These are phyloP conservation scores for Xylariomycetidae sp. DNA, from an alignment of 2,329 filamentous ascomycete genomes.

Conservation along the genomic window DNA sequence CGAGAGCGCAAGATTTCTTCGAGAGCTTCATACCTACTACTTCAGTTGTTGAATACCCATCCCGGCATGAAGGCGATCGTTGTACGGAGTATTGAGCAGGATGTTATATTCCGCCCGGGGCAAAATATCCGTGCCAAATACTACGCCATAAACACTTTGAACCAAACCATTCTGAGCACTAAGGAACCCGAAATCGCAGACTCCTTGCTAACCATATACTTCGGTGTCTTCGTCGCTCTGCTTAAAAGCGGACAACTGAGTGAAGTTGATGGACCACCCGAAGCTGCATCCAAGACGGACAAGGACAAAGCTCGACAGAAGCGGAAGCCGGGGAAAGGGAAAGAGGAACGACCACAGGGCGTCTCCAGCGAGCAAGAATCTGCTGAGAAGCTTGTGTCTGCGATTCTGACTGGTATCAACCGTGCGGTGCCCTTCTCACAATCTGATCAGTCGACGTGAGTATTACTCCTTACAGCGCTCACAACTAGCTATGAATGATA, in stretches of 20 bases:
- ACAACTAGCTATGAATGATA: constrained; percentile 9
- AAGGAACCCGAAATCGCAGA: constrained; percentile 80
- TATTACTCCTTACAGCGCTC: constrained; percentile 8
- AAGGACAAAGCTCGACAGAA: constrained; percentile 44
- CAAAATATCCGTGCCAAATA: constrained; percentile 89
- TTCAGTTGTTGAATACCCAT: constrained; percentile 84
- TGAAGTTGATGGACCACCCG: constrained; percentile 33
- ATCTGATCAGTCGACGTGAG: constrained; percentile 69
- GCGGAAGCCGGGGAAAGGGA: constrained; percentile 38
- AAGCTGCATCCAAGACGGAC: constrained; percentile 29
- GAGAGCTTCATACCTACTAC: constrained; percentile 83
- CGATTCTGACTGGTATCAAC: constrained; percentile 90
- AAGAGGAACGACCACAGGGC: constrained; percentile 29
- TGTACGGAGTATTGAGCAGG: constrained; percentile 78
- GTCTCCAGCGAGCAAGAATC: constrained; percentile 57
- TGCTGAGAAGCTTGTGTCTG: constrained; percentile 87
- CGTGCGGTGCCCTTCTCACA: constrained; percentile 90
- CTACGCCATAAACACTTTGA: constrained; percentile 92
- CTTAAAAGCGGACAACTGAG: constrained; percentile 58
- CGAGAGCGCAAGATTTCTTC: constrained; percentile 94
- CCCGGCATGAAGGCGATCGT: constrained; percentile 92
- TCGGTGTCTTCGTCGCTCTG: constrained; percentile 77
- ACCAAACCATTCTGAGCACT: constrained; percentile 86
- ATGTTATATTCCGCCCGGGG: constrained; percentile 80
- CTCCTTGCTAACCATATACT: constrained; percentile 84